Evolutionary conservation across 768 basidiomycete species (phyloP).

Genomic region (Phylloporus sp.): DNA sequence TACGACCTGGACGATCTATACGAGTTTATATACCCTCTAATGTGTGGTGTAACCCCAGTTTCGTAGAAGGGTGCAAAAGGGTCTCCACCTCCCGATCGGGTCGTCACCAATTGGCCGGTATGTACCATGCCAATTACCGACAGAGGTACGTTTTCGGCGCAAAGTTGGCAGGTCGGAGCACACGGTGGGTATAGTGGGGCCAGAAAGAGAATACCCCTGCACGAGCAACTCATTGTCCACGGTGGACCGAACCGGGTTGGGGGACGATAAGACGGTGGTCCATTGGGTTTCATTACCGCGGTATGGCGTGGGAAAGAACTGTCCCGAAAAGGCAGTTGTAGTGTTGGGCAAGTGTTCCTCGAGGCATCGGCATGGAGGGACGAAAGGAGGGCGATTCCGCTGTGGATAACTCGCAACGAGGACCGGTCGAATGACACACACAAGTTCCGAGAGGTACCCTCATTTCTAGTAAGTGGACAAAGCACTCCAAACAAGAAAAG

Average conservation of each 20-base stretch:
- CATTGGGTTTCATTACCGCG: constrained; percentile 22
- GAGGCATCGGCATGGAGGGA: constrained; percentile 27
- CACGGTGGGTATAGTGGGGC: constrained; percentile 27
- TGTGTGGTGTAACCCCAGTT: too few species aligned
- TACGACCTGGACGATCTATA: background rate
- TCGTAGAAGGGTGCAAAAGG: too few species aligned
- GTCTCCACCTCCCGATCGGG: too few species aligned
- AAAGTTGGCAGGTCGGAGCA: constrained; percentile 5
- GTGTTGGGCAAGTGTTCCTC: constrained; percentile 25
- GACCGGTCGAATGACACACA: constrained; percentile 17
- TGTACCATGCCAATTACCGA: too few species aligned
- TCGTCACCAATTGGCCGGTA: too few species aligned
- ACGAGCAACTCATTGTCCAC: background rate
- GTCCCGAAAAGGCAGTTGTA: constrained; percentile 16
- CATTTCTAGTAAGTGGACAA: constrained; percentile 27
- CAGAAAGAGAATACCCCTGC: constrained; percentile 4
- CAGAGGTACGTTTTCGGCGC: background rate
- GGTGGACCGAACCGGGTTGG: constrained; percentile 2
- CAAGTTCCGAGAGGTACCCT: constrained; percentile 14
- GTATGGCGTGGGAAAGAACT: constrained; percentile 17
- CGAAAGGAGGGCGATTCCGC: constrained; percentile 17
- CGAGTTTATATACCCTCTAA: background rate
- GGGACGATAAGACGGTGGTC: constrained; percentile 1
- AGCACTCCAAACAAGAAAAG: constrained; percentile 28
- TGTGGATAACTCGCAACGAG: constrained; percentile 25